Evolutionary conservation across 2,329 filamentous ascomycete species (phyloP), one percentile per base, ranked within the genome.

Genomic region (Fusarium veterinarium): DNA sequence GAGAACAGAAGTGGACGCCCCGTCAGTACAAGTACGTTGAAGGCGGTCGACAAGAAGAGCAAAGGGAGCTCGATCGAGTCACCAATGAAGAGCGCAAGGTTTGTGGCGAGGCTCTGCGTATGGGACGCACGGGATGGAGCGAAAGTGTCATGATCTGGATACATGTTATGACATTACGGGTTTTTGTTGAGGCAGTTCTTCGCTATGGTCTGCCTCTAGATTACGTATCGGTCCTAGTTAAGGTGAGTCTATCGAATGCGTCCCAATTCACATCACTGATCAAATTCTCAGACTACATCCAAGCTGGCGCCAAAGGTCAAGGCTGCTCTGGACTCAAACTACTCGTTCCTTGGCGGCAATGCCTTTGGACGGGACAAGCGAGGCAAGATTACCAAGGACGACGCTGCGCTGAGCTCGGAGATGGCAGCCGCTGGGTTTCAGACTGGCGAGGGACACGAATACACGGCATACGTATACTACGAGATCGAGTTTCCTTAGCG

Each of bases 131-230:
- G n/a, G 95, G 94, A 20, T 99, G 96, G 90, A 95, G 94, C 79
- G 96, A 99, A 84, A 92, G 92, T 71, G 94, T 97, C 74, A 97
- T 97, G 94, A 92, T 95, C 60, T 97, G 95, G 94, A 89, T 97
- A 55, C 96, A 99, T 80, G 93, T 97, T 33, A 86, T 98, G 78
- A 93, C 95, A 11, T 84, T 99, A 77, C 88, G 96, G 60, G 95
- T 98, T 25, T 99, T 98, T 82, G 96, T 99, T 25, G 96, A 99
- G 87, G 97, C 95, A 9, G 96, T 99, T n/a, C 86, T 99, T 79
- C 91, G 96, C 74, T 99, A 99, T 79, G 96, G 96, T 33, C 83
- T 99, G 77, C 96, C 96, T 52, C 84, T 98, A 72, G 93, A 97
- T 76, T 99, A 95, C 82, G 91, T 97, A 53, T 93, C 92, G 75